phyloP scores from a whole-genome alignment of 225 moss, liverwort and hornwort genomes.

The Antitrichia curtipendula region DNA sequence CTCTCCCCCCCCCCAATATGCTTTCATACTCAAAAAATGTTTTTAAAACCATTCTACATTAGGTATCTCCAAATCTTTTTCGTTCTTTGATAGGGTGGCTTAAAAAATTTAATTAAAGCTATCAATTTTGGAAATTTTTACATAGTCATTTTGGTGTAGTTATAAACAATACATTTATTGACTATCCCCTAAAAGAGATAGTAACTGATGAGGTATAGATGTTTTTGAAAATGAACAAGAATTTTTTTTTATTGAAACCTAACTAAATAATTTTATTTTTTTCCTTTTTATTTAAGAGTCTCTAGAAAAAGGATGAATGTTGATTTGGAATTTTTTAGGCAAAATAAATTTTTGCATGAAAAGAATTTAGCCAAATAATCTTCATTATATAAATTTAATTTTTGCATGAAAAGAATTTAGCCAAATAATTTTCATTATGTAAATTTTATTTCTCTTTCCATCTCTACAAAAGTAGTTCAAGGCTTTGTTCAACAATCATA shows the following conservation, averaged over 20 bases:
- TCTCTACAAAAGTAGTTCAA: not conserved
- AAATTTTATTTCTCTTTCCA: not conserved
- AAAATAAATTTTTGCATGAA: not conserved
- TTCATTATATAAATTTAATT: not conserved
- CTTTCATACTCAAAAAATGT: not conserved
- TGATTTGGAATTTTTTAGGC: not conserved
- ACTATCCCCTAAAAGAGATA: no score
- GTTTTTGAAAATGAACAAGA: not conserved
- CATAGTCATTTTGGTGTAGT: not conserved
- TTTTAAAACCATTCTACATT: no score
- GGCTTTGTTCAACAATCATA: not conserved
- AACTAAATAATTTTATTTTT: not conserved
- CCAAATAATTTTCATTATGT: not conserved
- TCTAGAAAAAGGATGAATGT: rapidly evolving
- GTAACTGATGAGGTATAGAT: no score
- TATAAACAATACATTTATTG: not conserved
- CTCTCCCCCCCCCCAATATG: rapidly evolving
- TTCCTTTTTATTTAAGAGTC: rapidly evolving
- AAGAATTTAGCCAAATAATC: not conserved
- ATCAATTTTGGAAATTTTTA: not conserved
- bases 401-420: not conserved
- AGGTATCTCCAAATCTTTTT: not conserved
- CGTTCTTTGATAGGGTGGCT: rapidly evolving
- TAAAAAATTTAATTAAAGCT: not conserved
- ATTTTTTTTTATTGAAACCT: not conserved